Percentiles rank a stretch among this genome's conserved stretches.
phyloP scores from a whole-genome alignment of 805 yeast genomes.

The Lachancea meyersii region DNA sequence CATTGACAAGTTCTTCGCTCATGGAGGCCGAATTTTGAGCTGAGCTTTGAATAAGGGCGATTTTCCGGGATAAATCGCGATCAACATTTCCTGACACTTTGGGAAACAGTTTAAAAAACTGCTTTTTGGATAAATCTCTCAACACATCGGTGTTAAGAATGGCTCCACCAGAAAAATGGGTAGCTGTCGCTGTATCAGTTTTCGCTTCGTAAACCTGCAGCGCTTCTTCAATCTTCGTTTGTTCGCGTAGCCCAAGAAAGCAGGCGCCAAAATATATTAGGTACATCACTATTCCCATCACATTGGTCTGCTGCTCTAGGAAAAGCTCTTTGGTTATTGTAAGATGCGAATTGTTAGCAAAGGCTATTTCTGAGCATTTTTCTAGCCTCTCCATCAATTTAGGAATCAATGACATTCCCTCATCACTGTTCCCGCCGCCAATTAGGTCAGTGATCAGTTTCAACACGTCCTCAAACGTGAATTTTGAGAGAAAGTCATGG shows the following conservation, averaged over 20 bases:
- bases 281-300: conserved; percentile 9
- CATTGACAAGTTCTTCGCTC: conserved; percentile 6
- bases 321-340: conserved; percentile 8
- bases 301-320: conserved; percentile 8
- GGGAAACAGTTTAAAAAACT: conserved; percentile 9
- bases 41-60: conserved; percentile 1
- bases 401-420: conserved; percentile 5
- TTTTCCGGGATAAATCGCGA: conserved; percentile 3
- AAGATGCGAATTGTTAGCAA: conserved; percentile 1
- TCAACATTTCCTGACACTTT: conserved; percentile 4
- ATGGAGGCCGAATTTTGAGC: conserved; percentile 1
- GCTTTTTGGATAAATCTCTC: conserved; percentile 9
- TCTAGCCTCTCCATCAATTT: conserved; percentile 9
- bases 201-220: conserved; percentile 1
- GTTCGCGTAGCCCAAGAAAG: conserved; percentile 8
- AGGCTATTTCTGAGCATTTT: conserved; percentile 7
- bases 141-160: conserved; percentile 1
- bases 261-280: conserved; percentile 10
- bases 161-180: neutral
- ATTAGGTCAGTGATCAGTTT: conserved; percentile 5
- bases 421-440: neutral
- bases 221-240: conserved; percentile 7
- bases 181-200: neutral
- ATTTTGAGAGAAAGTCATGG: conserved; percentile 4
- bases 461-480: conserved; percentile 8